Base-by-base conservation (phyloP, 1,139 yeast species). In the Suzukiozyma palmioleophila region DNA sequence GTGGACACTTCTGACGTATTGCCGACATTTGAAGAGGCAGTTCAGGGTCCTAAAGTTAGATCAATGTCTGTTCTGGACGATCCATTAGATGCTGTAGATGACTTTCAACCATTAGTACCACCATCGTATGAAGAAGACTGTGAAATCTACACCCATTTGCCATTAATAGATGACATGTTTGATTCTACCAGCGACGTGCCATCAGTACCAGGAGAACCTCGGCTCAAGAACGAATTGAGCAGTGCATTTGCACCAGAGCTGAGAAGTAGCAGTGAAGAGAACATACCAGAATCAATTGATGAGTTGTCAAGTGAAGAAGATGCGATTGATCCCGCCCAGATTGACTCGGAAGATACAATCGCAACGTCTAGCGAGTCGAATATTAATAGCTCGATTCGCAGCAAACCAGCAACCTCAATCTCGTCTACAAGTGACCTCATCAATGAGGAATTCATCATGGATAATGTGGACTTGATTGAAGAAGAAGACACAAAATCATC, bases 11-110 rank as follows among this genome's bases (percentile, higher is more conserved):
- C 44, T 3, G 75, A 66, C 8, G 61, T 53, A 12, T 62, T 77
- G 27, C 86, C 86, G 1, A 63, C 79, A 1, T 80, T 80, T 54
- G 84, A 79, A 52, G 81, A 80, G 48, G 85, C 83, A 1, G 26
- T 26, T 4, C 12, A n/a, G 3, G 26, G 14, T 13, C 30, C 30
- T 12, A 24, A 24, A 14, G 36, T 22, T 18, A 33, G 36, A 13
- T 13, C 36, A 10, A 21, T 33, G 21, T 33, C 36, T 5, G 36
- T 33, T 10, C 14, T 26, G 22, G 22, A 33, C 7, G 36, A 33
- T 25, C 36, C 30, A 3, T 29, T 25, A 24, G 36, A 33, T 15
- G 31, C 8, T 10, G 28, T 5, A 26, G 31, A n/a, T 28, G 14
- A 33, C 30, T 14, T 6, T 24, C 22, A 25, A 26, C 29, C 30